Base-by-base conservation (phyloP, 164 flowering plant genomes). In the Magnolia kwangsiensis region DNA sequence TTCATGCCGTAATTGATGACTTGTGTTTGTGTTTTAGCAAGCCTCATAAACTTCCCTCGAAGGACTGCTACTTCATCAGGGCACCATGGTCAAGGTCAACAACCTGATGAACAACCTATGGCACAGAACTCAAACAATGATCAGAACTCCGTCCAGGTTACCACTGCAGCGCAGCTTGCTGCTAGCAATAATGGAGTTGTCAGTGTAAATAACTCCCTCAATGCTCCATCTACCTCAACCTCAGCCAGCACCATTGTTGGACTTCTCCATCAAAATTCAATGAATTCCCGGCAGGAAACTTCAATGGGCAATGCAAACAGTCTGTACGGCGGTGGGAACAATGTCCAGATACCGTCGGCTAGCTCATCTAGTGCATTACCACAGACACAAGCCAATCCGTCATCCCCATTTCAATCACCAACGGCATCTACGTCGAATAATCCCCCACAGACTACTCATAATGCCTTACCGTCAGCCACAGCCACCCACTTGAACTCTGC, bases 21-120 rank as follows among this genome's bases (percentile, higher is more conserved):
- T 51, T 78, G 75, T 74, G 27, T 72, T 76, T 69, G 29, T 80
- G 72, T 18, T 71, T 80, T 89, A 96, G 99, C 92, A 82, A 94
- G 99, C 82, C 89, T 96, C 85, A 87, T 90, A 69, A 92, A 94
- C 80, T 96, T 89, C 78, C 97, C 99, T 64, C 81, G 96, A 69
- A 89, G 96, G 73, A 84, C 88, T 67, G 75, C 77, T 71, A 14
- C 83, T 45, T 72, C 89, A 78, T 80, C 95, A 69, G 90, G 85
- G 45, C 80, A 86, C 74, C 89, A 83, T 66, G 80, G 82, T 67
- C 92, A 87, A 74, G 77, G 80, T 72, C 94, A 85, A 76, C 91
- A 85, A 74, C 73, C 89, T 2, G 96, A 88, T 75, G 91, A 88
- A 51, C 77, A 84, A 73, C 50, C 83, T 76, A 21, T 79, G 73